Evolutionary conservation across 1,284 basidiomycete genomes (phyloP), one percentile per base, ranked within the genome.

Genomic region (Volvariella surrecta): DNA sequence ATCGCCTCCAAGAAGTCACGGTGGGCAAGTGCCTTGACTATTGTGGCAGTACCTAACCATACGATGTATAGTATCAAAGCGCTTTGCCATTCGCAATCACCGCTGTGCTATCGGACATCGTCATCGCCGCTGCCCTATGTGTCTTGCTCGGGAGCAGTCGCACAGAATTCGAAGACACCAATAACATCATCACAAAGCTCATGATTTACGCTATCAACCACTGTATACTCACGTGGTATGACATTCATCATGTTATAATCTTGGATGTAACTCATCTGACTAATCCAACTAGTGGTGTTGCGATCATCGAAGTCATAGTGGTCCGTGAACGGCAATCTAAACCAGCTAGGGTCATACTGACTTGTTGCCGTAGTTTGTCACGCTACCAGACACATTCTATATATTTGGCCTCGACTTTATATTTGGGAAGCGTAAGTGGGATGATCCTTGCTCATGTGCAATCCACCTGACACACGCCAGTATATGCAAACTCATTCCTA

Each of bases 201-300:
- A 64, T 71, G 3, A 52, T 71, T 17, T 68, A 64, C 46, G 64
- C 67, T 2, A 69, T 71, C 37, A 68, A 71, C 50, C 62, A 68
- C 16, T 71, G 70, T 53, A 50, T 71, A 24, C 52, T 73, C 20
- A 71, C 68, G 9, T 66, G 65, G 70, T 70, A 46, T 37, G 67
- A 58, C n/a, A 18, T 22, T 8, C n/a, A 18, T 45, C 16, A 48
- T 40, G 21, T n/a, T 15, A 18, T 37, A 46, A 35, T 17, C 3
- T 37, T 37, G 16, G 13, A n/a, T 39, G 38, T 19, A n/a, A n/a
- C n/a, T n/a, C 24, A 28, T 11, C 21, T 39, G 13, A 39, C 19
- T 4, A 19, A 4, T 15, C 13, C 17, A 38, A 40, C 1, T 32
- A 70, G 68, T 4, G 54, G 61, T 31, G 57, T 68, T 4, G 68